phyloP scores from a whole-genome alignment of 768 basidiomycete genomes.

The Lentinula sp. region DNA sequence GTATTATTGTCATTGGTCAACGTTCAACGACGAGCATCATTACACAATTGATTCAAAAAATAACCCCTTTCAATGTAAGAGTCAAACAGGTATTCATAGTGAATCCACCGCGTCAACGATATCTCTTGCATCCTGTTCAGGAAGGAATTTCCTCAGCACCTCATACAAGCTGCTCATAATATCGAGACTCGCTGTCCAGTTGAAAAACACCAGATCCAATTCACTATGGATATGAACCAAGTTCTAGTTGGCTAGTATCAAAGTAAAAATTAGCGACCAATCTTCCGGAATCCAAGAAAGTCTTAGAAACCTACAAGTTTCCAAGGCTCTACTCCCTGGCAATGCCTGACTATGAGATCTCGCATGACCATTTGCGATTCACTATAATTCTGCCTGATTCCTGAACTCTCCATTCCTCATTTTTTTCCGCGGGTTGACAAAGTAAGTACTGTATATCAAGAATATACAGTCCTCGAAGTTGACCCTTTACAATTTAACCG shows the following conservation, averaged over 20 bases:
- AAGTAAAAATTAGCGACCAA: neutral
- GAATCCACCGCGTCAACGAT: neutral
- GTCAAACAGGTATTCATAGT: too few species aligned
- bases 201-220: neutral
- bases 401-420: neutral
- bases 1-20: too few species aligned
- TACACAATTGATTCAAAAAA: too few species aligned
- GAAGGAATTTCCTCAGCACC: neutral
- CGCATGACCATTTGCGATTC: slow-evolving; percentile 17
- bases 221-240: neutral
- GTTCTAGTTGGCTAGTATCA: neutral
- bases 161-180: neutral
- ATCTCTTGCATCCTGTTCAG: neutral
- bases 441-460: too few species aligned
- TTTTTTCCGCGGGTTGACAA: neutral
- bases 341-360: slow-evolving; percentile 14
- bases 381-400: slow-evolving; percentile 11
- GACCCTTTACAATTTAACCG: too few species aligned
- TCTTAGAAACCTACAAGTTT: neutral
- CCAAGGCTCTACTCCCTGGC: slow-evolving; percentile 17
- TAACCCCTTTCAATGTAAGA: too few species aligned
- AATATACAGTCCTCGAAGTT: too few species aligned
- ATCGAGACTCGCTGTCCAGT: neutral
- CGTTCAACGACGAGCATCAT: too few species aligned
- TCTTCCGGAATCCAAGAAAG: neutral